These are phyloP conservation scores for Penicillium steckii DNA, from an alignment of 495 filamentous ascomycete genomes.

Conservation along the genomic window DNA sequence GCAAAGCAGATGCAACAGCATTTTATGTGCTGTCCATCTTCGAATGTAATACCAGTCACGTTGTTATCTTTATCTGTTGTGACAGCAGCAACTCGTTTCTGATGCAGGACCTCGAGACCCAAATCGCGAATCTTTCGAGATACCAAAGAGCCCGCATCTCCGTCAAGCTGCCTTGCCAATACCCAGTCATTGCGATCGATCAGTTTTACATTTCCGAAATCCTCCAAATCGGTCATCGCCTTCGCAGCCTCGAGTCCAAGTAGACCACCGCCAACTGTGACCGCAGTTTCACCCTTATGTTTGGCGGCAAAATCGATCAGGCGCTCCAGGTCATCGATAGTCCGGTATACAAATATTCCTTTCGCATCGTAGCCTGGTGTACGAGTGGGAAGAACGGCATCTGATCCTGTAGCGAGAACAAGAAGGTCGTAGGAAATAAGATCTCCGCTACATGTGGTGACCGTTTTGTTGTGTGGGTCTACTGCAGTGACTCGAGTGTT, in stretches of 20 bases:
- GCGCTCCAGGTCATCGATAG: slow-evolving; percentile 78
- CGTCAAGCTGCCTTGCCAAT: slow-evolving; percentile 80
- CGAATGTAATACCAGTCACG: slow-evolving; percentile 76
- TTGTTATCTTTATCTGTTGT: slow-evolving; percentile 63
- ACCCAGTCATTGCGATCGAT: slow-evolving; percentile 93
- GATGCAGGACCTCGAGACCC: slow-evolving; percentile 82
- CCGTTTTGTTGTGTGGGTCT: slow-evolving; percentile 58
- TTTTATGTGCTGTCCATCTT: slow-evolving; percentile 79
- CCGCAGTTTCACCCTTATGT: slow-evolving; percentile 67
- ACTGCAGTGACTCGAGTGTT: slow-evolving; percentile 79
- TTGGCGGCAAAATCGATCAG: slow-evolving; percentile 71
- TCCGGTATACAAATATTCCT: slow-evolving; percentile 95
- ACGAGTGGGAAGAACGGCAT: slow-evolving; percentile 76
- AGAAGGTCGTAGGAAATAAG: slow-evolving; percentile 83
- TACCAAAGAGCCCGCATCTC: slow-evolving; percentile 80
- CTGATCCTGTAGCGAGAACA: slow-evolving; percentile 88
- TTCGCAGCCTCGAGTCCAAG: slow-evolving; percentile 93
- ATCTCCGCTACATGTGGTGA: slow-evolving; percentile 69
- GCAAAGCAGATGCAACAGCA: slow-evolving; percentile 91
- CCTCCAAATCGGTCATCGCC: slow-evolving; percentile 86
- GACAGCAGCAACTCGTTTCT: slow-evolving; percentile 73
- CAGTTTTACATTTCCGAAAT: slow-evolving; percentile 74
- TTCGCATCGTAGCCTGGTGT: slow-evolving; percentile 83
- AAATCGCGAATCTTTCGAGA: slow-evolving; percentile 77
- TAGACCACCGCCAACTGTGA: slow-evolving; percentile 87